These are phyloP conservation scores for Ceratorhiza oryzae-sativae DNA, from an alignment of 1,284 basidiomycete species.

Conservation along the genomic window DNA sequence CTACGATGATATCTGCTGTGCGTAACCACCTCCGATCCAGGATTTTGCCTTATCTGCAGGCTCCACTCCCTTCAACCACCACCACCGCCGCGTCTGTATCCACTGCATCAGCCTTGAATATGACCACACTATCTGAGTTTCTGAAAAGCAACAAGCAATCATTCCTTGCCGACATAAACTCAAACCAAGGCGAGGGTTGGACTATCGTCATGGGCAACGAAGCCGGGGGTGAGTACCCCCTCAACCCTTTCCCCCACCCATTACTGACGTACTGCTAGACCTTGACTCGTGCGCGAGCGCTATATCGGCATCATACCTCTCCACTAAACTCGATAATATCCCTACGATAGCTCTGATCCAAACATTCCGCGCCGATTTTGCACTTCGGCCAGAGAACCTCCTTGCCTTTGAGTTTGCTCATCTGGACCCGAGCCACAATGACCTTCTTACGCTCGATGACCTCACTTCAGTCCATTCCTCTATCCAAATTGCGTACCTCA, in stretches of 20 bases:
- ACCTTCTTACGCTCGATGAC: slow-evolving; percentile 68
- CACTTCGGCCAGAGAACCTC: slow-evolving; percentile 86
- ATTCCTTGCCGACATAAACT: slow-evolving; percentile 57
- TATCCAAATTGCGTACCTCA: slow-evolving; percentile 60
- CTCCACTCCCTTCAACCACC: slow-evolving; percentile 23
- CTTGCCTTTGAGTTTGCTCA: slow-evolving; percentile 70
- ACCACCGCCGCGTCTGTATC: neutral
- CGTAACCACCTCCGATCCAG: slow-evolving; percentile 16
- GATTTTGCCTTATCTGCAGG: slow-evolving; percentile 22
- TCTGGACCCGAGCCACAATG: slow-evolving; percentile 56
- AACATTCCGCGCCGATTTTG: slow-evolving; percentile 71
- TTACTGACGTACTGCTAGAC: slow-evolving; percentile 60
- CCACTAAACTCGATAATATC: slow-evolving; percentile 58
- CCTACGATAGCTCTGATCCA: slow-evolving; percentile 78
- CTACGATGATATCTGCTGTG: slow-evolving; percentile 20
- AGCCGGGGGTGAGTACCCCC: slow-evolving; percentile 74
- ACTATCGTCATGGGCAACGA: slow-evolving; percentile 90
- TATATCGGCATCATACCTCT: slow-evolving; percentile 80
- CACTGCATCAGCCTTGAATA: neutral
- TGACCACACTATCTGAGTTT: slow-evolving; percentile 50
- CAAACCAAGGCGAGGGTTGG: slow-evolving; percentile 66
- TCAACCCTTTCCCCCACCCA: slow-evolving; percentile 31
- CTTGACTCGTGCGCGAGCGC: slow-evolving; percentile 87
- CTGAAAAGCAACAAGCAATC: slow-evolving; percentile 53
- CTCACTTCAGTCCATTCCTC: slow-evolving; percentile 54